Evolutionary conservation across 176 grass and related monocot species (phyloP).

Genomic region (Chrysopogon serrulatus): DNA sequence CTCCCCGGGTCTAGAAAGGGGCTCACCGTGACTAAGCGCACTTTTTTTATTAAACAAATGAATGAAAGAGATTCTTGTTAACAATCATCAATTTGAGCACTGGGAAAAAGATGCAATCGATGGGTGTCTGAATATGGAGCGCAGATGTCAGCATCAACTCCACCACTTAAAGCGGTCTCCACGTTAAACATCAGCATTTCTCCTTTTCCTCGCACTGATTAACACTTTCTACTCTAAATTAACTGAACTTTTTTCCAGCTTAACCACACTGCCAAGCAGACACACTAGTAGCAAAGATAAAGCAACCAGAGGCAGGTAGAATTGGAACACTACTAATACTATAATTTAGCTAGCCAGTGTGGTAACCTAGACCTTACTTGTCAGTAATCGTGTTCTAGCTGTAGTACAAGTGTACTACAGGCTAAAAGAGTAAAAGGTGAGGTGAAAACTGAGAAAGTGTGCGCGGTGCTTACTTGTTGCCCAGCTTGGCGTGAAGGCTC

Average conservation of each 20-base stretch:
- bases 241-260: neutral
- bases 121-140: conserved; percentile 29
- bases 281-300: conserved; percentile 8
- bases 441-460: conserved; percentile 6
- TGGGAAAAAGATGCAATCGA: conserved; percentile 34
- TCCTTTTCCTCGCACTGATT: conserved; percentile 2
- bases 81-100: conserved; percentile 31
- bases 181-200: conserved; percentile 40
- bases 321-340: neutral
- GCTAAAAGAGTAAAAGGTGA: conserved; percentile 1
- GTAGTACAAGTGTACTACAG: neutral
- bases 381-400: neutral
- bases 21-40: conserved; percentile 6
- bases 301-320: neutral
- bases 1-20: neutral
- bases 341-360: neutral
- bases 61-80: conserved; percentile 16
- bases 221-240: neutral
- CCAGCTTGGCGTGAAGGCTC: conserved; percentile 60
- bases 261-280: neutral
- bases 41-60: conserved; percentile 7
- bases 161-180: conserved; percentile 35
- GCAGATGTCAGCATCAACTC: conserved; percentile 42
- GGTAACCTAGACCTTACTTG: neutral
- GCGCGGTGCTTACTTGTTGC: conserved; percentile 84